A percentile compares a stretch with the other conserved stretches of the same genome.
Conservation (phyloP, 805 yeast species). For the Monosporozyma aerobia region DNA sequence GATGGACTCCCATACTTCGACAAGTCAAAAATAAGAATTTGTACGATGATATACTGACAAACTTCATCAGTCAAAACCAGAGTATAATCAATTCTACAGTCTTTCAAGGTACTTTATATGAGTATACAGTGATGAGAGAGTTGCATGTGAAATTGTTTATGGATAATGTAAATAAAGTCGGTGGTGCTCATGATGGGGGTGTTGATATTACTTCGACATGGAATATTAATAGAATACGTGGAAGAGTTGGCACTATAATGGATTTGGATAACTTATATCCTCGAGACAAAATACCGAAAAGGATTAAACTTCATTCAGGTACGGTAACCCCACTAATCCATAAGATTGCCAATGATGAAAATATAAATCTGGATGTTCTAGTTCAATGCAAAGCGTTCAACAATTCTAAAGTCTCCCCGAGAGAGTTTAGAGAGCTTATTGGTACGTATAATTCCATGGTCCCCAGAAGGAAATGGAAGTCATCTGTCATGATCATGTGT, state of each 20-base stretch:
- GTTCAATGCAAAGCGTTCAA: conserved; percentile 29
- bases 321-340: conserved; percentile 16
- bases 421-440: conserved; percentile 26
- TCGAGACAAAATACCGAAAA: conserved; percentile 9
- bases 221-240: conserved; percentile 12
- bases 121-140: conserved; percentile 27
- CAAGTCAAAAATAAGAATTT: neutral
- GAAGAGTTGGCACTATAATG: neutral
- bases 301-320: conserved; percentile 12
- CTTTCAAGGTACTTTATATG: conserved; percentile 29
- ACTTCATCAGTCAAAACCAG: conserved; percentile 13
- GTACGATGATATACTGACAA: neutral
- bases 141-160: conserved; percentile 20
- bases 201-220: conserved; percentile 27
- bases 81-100: conserved; percentile 21
- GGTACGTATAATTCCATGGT: conserved; percentile 25
- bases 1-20: neutral
- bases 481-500: conserved; percentile 23
- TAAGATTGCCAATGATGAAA: conserved; percentile 6
- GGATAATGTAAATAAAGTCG: conserved; percentile 17
- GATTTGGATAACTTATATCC: conserved; percentile 6
- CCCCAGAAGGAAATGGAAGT: conserved; percentile 10
- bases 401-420: conserved; percentile 22
- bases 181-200: conserved; percentile 30
- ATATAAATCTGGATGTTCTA: conserved; percentile 11